Evolutionary conservation across 2,329 filamentous ascomycete species (phyloP).

Genomic region (Juglanconis oblonga): DNA sequence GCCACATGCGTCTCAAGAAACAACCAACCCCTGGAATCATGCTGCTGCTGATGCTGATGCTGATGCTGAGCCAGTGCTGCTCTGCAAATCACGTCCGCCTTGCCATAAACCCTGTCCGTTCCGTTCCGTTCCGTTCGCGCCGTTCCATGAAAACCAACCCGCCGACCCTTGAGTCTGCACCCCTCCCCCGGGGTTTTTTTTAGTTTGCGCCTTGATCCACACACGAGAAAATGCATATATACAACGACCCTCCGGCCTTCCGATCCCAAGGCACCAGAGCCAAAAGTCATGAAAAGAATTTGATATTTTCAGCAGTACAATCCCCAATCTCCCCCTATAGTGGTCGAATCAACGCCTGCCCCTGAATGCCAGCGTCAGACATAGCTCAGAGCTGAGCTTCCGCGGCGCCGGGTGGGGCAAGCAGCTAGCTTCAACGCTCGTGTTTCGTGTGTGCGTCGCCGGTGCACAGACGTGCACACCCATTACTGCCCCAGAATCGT

Average conservation of each 20-base stretch:
- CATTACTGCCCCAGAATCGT: slow-evolving; percentile 12
- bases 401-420: neutral
- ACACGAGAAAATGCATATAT: neutral
- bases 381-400: neutral
- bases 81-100: neutral
- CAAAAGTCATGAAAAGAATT: neutral
- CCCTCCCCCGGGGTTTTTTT: neutral
- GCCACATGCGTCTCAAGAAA: neutral
- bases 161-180: neutral
- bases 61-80: neutral
- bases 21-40: neutral
- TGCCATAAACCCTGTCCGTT: neutral
- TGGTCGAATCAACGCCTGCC: neutral
- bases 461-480: neutral
- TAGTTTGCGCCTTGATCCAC: neutral
- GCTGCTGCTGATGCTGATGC: too few species aligned
- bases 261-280: neutral
- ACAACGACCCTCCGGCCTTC: neutral
- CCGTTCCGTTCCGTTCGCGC: neutral
- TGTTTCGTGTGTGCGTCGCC: neutral
- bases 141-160: neutral
- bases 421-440: neutral
- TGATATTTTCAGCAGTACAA: slow-evolving; percentile 3
- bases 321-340: neutral
- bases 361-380: neutral